A percentile compares a stretch with the other conserved stretches of the same genome.
phyloP scores from a whole-genome alignment of 169 alveolate genomes.

The Eimeria maxima region DNA sequence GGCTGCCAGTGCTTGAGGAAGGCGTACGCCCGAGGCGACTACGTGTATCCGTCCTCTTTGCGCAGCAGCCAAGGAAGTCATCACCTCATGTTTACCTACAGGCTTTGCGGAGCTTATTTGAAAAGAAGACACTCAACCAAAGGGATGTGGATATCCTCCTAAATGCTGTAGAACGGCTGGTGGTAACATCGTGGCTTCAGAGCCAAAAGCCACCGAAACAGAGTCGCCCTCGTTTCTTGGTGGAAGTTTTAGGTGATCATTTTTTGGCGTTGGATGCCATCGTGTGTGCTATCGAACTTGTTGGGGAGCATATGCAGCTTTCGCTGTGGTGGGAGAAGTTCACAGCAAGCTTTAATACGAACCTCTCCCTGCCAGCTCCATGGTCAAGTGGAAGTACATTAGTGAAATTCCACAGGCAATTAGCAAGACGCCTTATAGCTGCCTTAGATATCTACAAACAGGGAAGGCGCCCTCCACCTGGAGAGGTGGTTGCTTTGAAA shows the following conservation, averaged over 20 bases:
- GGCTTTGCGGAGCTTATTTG: background rate
- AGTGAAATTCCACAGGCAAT: background rate
- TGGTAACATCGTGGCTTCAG: background rate
- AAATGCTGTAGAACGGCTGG: background rate
- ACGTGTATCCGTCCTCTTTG: background rate
- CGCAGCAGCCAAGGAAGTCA: too few relatives aligned
- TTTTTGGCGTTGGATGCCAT: background rate
- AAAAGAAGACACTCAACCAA: background rate
- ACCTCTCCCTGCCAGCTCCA: background rate
- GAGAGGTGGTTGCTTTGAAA: background rate
- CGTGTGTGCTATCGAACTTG: background rate
- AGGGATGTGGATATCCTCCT: background rate
- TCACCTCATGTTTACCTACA: background rate
- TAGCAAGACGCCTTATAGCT: background rate
- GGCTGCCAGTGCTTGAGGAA: background rate
- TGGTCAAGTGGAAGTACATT: background rate
- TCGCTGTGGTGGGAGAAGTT: constrained; percentile 12
- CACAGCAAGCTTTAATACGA: background rate
- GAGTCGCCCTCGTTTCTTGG: background rate
- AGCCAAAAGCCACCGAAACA: too few relatives aligned
- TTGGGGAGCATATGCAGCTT: background rate
- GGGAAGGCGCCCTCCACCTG: background rate
- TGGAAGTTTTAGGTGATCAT: background rate
- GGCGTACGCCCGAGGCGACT: background rate
- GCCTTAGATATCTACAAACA: constrained; percentile 2